Base-by-base conservation (phyloP, 1,139 yeast genomes). In the Hansenula lynferdii region DNA sequence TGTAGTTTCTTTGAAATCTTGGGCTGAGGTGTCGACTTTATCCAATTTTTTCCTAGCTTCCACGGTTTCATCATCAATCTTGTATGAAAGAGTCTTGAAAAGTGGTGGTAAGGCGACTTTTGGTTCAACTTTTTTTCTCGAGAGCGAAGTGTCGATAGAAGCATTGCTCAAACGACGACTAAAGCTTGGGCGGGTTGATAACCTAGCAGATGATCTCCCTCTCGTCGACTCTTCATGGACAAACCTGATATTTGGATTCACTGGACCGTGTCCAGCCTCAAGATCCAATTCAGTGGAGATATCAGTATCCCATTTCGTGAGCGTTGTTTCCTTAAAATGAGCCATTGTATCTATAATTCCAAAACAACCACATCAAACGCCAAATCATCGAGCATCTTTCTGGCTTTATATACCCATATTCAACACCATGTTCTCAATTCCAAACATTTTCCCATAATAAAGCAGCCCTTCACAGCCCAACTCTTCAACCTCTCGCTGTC, bases 51-150 rank as follows among this genome's bases (percentile, higher is more conserved):
- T 58, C 45, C 64, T 67, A 33, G 69, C 62, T 12, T 65, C 52
- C 1, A 70, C 62, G 38, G 19, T 3, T 26, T 42, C 39, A 36
- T 56, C 60, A 27, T 62, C 69, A 31, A 67, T 62, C 28, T 51
- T 59, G 45, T 64, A 67, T 33, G 70, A 64, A 15, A 67, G 53
- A 1, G 72, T 64, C 39, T 56, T 64, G 51, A 63, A 67, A 34
- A 61, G 51, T 8, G 64, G 60, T 2, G 72, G 72, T 36, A 67
- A 53, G 4, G 58, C 59, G 18, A 50, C 46, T 8, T 53, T 58
- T 2, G 68, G 65, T 20, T 58, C 55, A 10, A 56, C 58, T 28
- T 46, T 53, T 24, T 53, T 57, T 20, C 34, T 37, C 12, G 47
- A 37, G 8, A 42, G 25, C 2, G 40, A 31, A 5, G 42, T 27